Evolutionary conservation across 2,329 filamentous ascomycete genomes (phyloP).

Genomic region (Diaporthe australafricana): DNA sequence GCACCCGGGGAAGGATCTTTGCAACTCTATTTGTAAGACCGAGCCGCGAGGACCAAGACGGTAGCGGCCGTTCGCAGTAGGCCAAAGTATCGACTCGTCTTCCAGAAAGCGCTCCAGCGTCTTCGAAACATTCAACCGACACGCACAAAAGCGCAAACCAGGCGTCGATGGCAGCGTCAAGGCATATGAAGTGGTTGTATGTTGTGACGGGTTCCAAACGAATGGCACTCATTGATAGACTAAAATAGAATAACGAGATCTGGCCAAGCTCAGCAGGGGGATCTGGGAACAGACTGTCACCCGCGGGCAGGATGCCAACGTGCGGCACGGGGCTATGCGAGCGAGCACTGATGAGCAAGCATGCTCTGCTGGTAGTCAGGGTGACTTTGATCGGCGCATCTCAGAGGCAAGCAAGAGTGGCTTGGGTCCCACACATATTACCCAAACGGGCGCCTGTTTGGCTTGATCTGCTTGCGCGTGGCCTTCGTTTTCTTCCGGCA

Average conservation of each 20-base stretch:
- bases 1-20: slow-evolving; percentile 7
- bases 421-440: not conserved
- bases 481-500: not conserved
- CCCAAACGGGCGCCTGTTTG: not conserved
- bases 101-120: not conserved
- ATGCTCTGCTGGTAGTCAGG: not conserved
- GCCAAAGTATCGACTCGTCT: not conserved
- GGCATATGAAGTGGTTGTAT: not conserved
- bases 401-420: no score
- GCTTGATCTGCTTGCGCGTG: not conserved
- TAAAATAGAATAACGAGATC: not conserved
- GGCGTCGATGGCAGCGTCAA: not conserved
- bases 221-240: not conserved
- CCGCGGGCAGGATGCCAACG: not conserved
- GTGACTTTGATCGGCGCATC: not conserved
- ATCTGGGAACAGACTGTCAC: slow-evolving; percentile 1
- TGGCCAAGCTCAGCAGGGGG: slow-evolving; percentile 3
- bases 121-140: not conserved
- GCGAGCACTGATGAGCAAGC: not conserved
- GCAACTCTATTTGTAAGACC: slow-evolving; percentile 8
- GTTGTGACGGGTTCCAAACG: not conserved
- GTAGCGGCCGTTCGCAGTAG: not conserved
- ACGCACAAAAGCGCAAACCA: not conserved
- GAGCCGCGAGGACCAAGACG: not conserved
- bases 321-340: not conserved